phyloP scores from a whole-genome alignment of 768 basidiomycete genomes.

The Boletus pseudopeckii region DNA sequence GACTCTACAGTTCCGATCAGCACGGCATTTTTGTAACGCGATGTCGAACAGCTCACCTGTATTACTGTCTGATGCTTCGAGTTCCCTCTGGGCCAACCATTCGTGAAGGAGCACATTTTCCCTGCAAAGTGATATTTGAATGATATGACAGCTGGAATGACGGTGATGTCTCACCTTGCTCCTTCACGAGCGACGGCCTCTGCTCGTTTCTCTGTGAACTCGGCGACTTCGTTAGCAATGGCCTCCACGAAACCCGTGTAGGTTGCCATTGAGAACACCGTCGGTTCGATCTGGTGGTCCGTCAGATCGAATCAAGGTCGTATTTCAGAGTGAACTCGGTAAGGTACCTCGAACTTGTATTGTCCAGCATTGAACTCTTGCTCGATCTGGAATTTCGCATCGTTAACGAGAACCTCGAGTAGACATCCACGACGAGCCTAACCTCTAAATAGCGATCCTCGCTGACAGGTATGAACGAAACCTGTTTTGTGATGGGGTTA shows the following conservation, averaged over 20 bases:
- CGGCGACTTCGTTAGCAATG: slow-evolving; percentile 39
- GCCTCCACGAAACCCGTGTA: slow-evolving; percentile 42
- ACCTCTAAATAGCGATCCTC: slow-evolving; percentile 52
- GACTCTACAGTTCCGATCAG: slow-evolving; percentile 1
- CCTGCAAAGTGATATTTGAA: slow-evolving; percentile 22
- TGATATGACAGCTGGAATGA: background rate
- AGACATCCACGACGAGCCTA: background rate
- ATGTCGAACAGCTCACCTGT: slow-evolving; percentile 3
- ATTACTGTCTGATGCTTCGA: background rate
- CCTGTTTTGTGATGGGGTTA: slow-evolving; percentile 24
- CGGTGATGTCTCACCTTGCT: slow-evolving; percentile 30
- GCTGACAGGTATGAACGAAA: slow-evolving; percentile 48
- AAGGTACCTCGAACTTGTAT: slow-evolving; percentile 46
- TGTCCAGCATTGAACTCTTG: slow-evolving; percentile 50
- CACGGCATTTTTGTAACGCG: background rate
- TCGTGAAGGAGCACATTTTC: slow-evolving; percentile 41
- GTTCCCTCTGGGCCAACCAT: slow-evolving; percentile 38
- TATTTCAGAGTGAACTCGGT: background rate
- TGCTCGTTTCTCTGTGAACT: slow-evolving; percentile 41
- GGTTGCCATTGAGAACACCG: slow-evolving; percentile 50
- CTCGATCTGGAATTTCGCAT: slow-evolving; percentile 37
- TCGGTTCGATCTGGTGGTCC: slow-evolving; percentile 42
- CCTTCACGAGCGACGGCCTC: slow-evolving; percentile 38
- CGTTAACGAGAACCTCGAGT: background rate
- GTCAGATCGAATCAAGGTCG: slow-evolving; percentile 4